Evolutionary conservation across 2,329 filamentous ascomycete species (phyloP).

Genomic region (Sporothrix luriei): DNA sequence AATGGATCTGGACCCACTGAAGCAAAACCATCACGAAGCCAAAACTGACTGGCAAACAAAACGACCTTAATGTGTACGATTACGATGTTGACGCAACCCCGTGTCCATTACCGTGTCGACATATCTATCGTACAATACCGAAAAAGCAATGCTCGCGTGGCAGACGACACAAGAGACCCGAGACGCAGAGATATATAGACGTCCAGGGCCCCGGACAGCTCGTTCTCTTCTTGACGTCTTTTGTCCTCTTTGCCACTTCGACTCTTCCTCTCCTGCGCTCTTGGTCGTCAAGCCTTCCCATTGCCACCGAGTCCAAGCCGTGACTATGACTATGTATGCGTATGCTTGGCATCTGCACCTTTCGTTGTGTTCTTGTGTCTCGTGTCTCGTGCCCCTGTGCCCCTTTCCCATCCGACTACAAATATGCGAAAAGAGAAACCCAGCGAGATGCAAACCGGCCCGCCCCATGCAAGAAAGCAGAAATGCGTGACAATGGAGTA

Average conservation of each 20-base stretch:
- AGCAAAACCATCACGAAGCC: background rate
- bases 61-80: no score
- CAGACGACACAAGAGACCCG: background rate
- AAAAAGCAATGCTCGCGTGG: conserved; percentile 24
- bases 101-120: conserved; percentile 13
- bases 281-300: background rate
- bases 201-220: background rate
- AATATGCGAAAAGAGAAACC: conserved; percentile 3
- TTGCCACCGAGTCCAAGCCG: background rate
- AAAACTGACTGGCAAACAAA: background rate
- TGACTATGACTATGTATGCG: background rate
- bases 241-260: conserved; percentile 2
- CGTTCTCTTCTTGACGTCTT: background rate
- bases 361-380: background rate
- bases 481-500: background rate
- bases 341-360: background rate
- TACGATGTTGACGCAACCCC: background rate
- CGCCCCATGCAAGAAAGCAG: conserved; percentile 12
- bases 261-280: background rate
- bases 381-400: no score
- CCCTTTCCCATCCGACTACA: background rate
- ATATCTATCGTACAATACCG: conserved; percentile 14
- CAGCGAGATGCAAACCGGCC: conserved; percentile 24
- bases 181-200: background rate
- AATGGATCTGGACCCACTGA: background rate